Conservation (phyloP, 768 basidiomycete genomes). For the Pholiota molesta region DNA sequence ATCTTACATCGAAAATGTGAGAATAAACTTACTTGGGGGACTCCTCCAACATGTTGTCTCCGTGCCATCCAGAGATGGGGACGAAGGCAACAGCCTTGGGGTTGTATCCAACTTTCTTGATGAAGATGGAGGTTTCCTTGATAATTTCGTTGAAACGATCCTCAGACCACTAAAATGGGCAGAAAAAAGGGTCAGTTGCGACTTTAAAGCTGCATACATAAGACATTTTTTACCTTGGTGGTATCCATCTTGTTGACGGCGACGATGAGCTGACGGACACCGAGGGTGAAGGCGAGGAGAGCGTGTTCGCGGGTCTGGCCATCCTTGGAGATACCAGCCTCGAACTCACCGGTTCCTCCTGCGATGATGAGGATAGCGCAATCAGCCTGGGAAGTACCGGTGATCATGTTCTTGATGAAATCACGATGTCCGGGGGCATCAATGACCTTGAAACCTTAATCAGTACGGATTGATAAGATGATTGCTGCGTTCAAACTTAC, state of each 20-base stretch:
- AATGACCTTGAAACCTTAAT: constrained; percentile 70
- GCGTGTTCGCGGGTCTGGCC: constrained; percentile 99
- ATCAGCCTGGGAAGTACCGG: constrained; percentile 99
- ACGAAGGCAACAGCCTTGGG: constrained; percentile 98
- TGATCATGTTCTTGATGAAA: constrained; percentile 99
- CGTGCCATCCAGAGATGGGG: constrained; percentile 99
- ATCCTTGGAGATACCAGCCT: constrained; percentile 99
- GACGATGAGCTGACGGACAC: constrained; percentile 99
- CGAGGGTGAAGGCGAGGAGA: constrained; percentile 98
- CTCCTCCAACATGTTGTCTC: constrained; percentile 99
- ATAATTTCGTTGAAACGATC: constrained; percentile 99
- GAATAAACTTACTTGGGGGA: constrained; percentile 74
- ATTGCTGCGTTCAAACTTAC: constrained; percentile 47
- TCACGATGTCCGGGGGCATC: constrained; percentile 99
- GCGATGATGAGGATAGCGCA: constrained; percentile 99
- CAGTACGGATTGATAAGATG: constrained; percentile 20
- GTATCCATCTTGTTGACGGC: constrained; percentile 99
- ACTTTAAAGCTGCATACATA: neutral
- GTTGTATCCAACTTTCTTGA: constrained; percentile 99
- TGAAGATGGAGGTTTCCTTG: constrained; percentile 97
- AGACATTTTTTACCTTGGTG: constrained; percentile 70
- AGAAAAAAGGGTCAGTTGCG: constrained; percentile 5
- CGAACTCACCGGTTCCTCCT: constrained; percentile 99
- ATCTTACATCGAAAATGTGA: neutral
- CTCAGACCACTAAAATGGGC: constrained; percentile 83